These are phyloP conservation scores for Cryphonectria carpinicola DNA, from an alignment of 2,329 filamentous ascomycete species.

Conservation along the genomic window DNA sequence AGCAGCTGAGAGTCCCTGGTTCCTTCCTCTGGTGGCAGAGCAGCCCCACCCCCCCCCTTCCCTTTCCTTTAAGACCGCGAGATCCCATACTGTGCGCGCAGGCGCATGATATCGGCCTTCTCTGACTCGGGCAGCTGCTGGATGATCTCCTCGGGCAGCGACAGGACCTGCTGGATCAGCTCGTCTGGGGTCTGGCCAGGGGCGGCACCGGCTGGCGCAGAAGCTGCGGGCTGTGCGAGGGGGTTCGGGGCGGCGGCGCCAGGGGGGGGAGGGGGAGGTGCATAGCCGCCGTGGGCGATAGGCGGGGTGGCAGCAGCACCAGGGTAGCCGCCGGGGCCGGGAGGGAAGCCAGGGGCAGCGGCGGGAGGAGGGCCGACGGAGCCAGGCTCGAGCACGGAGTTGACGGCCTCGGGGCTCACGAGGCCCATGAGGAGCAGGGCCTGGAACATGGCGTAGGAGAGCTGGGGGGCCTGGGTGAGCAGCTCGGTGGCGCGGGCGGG, in stretches of 20 bases:
- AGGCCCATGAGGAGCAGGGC: slow-evolving; percentile 90
- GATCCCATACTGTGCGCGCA: slow-evolving; percentile 56
- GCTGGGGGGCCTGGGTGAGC: slow-evolving; percentile 85
- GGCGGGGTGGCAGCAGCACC: slow-evolving; percentile 53
- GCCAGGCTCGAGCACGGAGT: slow-evolving; percentile 73
- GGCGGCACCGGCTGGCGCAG: slow-evolving; percentile 40
- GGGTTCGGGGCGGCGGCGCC: slow-evolving; percentile 38
- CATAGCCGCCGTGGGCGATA: slow-evolving; percentile 49
- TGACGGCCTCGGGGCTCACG: slow-evolving; percentile 81
- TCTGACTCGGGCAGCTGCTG: slow-evolving; percentile 77
- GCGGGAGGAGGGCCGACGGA: slow-evolving; percentile 42
- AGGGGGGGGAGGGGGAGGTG: slow-evolving; percentile 47
- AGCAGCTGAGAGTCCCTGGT: too few species aligned
- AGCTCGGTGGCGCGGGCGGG: slow-evolving; percentile 84
- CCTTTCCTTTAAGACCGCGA: slow-evolving; percentile 9
- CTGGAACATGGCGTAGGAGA: slow-evolving; percentile 94
- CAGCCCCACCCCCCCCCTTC: too few species aligned
- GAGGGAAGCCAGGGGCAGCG: slow-evolving; percentile 39
- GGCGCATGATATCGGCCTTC: slow-evolving; percentile 75
- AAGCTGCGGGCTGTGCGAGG: slow-evolving; percentile 45
- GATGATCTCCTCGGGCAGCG: slow-evolving; percentile 78
- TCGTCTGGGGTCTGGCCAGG: slow-evolving; percentile 64
- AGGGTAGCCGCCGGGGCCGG: slow-evolving; percentile 42
- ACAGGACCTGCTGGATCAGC: slow-evolving; percentile 80
- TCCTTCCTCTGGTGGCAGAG: too few species aligned